Conservation (phyloP, 2,329 filamentous ascomycete genomes). For the Calonectria pseudoturangicola region DNA sequence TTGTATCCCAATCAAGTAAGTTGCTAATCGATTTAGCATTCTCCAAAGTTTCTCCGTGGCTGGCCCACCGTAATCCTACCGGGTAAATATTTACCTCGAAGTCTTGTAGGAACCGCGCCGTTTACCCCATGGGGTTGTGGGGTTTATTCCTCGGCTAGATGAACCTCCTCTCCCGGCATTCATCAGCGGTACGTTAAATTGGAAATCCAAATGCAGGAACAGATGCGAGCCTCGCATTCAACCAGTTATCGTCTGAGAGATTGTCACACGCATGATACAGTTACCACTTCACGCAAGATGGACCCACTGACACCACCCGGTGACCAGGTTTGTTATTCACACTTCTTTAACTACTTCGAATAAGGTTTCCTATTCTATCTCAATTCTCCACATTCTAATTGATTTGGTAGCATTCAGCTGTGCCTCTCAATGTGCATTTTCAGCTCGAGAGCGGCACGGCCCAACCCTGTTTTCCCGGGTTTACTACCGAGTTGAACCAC, state of each 20-base stretch:
- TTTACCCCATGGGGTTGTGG: constrained; percentile 21
- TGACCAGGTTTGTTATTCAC: background rate
- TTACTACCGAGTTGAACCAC: constrained; percentile 8
- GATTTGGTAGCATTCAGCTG: background rate
- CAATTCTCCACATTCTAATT: background rate
- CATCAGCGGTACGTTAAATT: background rate
- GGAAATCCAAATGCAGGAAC: constrained; percentile 17
- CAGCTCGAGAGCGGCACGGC: background rate
- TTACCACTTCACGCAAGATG: no score
- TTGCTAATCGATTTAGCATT: no score
- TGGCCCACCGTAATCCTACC: background rate
- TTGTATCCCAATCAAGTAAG: constrained; percentile 17
- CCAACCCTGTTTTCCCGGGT: background rate
- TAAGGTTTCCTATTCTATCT: background rate
- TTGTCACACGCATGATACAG: background rate
- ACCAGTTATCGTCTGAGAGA: background rate
- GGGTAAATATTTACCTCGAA: constrained; percentile 9
- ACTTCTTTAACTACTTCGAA: background rate
- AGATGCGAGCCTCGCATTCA: background rate
- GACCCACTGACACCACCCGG: background rate
- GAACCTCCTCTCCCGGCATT: constrained; percentile 11
- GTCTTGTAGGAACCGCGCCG: background rate
- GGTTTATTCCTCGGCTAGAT: constrained; percentile 16
- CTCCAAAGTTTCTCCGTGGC: background rate
- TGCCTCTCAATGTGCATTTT: background rate